Evolutionary conservation across 129 eudicot genomes (phyloP).

Genomic region (Deinandra increscens): DNA sequence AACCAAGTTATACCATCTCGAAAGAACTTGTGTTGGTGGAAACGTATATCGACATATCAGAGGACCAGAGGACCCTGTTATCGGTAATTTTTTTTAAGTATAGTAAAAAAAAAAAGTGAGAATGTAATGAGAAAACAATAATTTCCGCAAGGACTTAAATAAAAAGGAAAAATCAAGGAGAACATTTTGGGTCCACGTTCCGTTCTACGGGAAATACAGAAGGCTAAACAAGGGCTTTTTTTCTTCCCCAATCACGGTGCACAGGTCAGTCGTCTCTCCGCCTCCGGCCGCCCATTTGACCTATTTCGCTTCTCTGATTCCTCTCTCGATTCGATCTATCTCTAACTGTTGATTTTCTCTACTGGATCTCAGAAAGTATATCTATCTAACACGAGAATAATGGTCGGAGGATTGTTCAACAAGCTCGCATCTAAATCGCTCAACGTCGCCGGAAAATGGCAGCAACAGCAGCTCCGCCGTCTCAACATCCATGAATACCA

Average conservation of each 20-base stretch:
- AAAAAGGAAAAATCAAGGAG: neutral
- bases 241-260: conserved; percentile 14
- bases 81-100: too few relatives aligned
- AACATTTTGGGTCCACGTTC: too few relatives aligned
- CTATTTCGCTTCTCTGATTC: neutral
- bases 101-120: too few relatives aligned
- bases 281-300: conserved; percentile 12
- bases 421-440: conserved; percentile 66
- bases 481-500: conserved; percentile 97
- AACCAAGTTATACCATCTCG: too few relatives aligned
- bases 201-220: neutral
- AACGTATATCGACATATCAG: too few relatives aligned
- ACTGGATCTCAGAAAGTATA: conserved; percentile 15
- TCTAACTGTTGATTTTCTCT: neutral
- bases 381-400: conserved; percentile 29
- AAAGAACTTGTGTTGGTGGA: too few relatives aligned
- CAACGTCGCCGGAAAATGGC: conserved; percentile 93
- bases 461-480: conserved; percentile 96
- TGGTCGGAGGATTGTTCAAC: conserved; percentile 66
- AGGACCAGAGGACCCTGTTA: too few relatives aligned
- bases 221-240: conserved; percentile 12
- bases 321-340: conserved; percentile 17
- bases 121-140: too few relatives aligned
- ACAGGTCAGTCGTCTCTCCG: conserved; percentile 38
- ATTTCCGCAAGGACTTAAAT: neutral